phyloP scores from a whole-genome alignment of 352 stramenopile species.

The Globisporangium spinosum region DNA sequence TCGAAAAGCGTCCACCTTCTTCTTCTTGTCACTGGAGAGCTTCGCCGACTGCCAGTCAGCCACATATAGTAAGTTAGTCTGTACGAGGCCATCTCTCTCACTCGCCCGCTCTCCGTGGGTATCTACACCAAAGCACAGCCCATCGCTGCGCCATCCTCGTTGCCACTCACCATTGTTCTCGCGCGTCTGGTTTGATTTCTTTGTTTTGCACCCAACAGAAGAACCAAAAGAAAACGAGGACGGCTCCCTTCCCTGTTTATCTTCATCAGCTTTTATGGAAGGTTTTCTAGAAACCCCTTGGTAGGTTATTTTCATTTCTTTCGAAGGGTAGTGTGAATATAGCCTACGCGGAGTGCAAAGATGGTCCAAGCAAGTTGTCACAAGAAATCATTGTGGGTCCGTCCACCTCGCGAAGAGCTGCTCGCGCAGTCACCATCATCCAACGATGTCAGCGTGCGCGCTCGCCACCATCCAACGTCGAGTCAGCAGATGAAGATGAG shows the following conservation, averaged over 20 bases:
- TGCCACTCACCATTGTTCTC: constrained; percentile 8
- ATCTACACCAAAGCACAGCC: background rate
- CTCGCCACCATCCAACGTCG: background rate
- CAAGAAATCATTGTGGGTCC: no score
- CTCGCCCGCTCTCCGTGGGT: background rate
- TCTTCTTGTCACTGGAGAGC: constrained; percentile 60
- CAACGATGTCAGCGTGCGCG: background rate
- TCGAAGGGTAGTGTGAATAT: background rate
- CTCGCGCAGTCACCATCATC: background rate
- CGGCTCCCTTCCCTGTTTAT: background rate
- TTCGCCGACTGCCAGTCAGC: constrained; percentile 29
- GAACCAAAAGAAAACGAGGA: background rate
- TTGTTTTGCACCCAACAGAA: constrained; percentile 5
- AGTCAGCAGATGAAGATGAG: constrained; percentile 1
- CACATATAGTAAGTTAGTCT: background rate
- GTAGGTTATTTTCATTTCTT: background rate
- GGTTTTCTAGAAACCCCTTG: background rate
- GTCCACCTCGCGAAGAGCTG: background rate
- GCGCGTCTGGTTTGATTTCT: background rate
- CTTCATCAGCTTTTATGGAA: background rate
- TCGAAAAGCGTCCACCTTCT: constrained; percentile 68
- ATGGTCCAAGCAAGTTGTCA: background rate
- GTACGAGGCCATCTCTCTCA: background rate
- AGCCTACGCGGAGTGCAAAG: background rate
- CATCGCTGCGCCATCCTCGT: background rate